Percentiles rank a stretch among this genome's conserved stretches.
These are phyloP conservation scores for Prunus mongolica DNA, from an alignment of 306 rosid genomes.

Conservation along the genomic window DNA sequence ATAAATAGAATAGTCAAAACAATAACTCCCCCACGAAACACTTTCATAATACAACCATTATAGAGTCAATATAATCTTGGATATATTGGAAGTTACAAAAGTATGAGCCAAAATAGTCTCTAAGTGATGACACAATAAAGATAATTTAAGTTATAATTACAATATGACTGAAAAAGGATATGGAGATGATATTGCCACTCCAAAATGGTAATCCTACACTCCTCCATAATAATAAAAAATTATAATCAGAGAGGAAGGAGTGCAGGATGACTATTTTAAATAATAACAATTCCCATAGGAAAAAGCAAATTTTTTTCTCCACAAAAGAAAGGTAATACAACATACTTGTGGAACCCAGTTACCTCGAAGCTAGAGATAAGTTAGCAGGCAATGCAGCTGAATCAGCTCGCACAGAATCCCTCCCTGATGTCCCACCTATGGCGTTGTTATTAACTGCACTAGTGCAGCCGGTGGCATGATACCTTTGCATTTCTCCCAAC, in stretches of 20 bases:
- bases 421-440: slow-evolving; percentile 67
- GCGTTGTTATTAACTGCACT: slow-evolving; percentile 85
- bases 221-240: no score
- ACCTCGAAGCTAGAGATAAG: slow-evolving; percentile 70
- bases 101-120: background rate
- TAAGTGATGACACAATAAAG: background rate
- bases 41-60: background rate
- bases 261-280: no score
- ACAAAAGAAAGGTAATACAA: background rate
- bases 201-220: no score
- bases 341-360: slow-evolving; percentile 23
- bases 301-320: background rate
- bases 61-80: background rate
- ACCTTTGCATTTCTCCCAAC: slow-evolving; percentile 90
- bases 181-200: no score
- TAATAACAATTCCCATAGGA: background rate
- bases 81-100: background rate
- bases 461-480: slow-evolving; percentile 80
- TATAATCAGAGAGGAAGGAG: no score
- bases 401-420: slow-evolving; percentile 83
- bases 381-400: slow-evolving; percentile 70
- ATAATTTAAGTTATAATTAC: background rate
- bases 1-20: background rate
- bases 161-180: background rate
- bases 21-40: background rate